Percentiles rank a stretch among this genome's conserved stretches.
Conservation (phyloP, 1,139 yeast genomes). For the Suhomyces bribrorum region DNA sequence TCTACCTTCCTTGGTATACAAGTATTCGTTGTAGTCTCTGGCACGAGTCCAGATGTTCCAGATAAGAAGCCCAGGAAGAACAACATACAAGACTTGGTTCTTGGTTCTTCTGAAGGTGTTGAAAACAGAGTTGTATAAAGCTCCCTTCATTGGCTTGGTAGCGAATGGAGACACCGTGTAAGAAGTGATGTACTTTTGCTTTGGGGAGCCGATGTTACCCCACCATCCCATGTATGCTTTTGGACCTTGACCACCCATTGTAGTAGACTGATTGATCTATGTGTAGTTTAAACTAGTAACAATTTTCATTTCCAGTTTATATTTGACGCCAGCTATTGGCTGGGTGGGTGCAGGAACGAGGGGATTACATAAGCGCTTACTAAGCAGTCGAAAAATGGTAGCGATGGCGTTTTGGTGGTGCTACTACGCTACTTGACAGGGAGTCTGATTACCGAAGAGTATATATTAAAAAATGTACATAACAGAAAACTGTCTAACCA, state of each 20-base stretch:
- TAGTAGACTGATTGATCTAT: constrained; percentile 10
- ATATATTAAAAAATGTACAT: constrained; percentile 14
- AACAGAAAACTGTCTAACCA: constrained; percentile 6
- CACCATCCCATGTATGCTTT: constrained; percentile 96
- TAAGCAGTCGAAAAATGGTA: too few relatives aligned
- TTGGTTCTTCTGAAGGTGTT: constrained; percentile 94
- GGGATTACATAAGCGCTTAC: constrained; percentile 3
- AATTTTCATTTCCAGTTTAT: constrained; percentile 9
- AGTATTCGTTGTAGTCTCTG: constrained; percentile 87
- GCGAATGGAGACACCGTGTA: constrained; percentile 94
- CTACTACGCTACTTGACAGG: too few relatives aligned
- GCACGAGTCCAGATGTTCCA: constrained; percentile 89
- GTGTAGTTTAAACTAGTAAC: background rate
- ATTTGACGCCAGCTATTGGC: constrained; percentile 16
- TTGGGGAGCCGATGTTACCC: constrained; percentile 86
- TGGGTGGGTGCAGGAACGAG: constrained; percentile 13
- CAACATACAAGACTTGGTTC: constrained; percentile 77
- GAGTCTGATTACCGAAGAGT: constrained; percentile 9
- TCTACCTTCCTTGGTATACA: constrained; percentile 98
- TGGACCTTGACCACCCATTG: constrained; percentile 75
- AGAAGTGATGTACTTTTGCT: constrained; percentile 81
- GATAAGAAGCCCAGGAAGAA: constrained; percentile 75
- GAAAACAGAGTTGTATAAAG: constrained; percentile 82
- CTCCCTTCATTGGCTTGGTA: constrained; percentile 88
- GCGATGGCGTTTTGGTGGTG: background rate